Conservation (phyloP, 305 asterid genomes). For the Petunia hybrid region DNA sequence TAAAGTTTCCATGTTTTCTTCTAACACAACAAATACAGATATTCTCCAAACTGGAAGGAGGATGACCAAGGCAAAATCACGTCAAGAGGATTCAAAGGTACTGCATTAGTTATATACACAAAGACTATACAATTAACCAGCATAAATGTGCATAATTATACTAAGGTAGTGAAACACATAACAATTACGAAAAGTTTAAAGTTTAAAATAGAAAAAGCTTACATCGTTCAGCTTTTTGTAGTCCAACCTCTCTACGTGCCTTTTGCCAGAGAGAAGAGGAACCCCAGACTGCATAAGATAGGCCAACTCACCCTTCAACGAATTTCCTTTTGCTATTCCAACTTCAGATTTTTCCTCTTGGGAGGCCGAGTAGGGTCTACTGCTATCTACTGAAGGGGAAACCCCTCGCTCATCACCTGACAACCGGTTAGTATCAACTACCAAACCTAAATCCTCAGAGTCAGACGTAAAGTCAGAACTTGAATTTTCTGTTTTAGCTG, state of each 20-base stretch:
- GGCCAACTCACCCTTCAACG: slow-evolving; percentile 63
- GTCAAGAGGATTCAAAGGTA: slow-evolving; percentile 12
- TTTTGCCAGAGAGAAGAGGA: slow-evolving; percentile 61
- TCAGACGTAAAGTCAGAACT: slow-evolving; percentile 96
- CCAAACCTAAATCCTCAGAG: slow-evolving; percentile 78
- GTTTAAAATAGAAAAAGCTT: slow-evolving; percentile 52
- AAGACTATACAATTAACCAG: neutral
- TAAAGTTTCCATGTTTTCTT: neutral
- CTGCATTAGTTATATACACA: slow-evolving; percentile 9
- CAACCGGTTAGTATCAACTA: slow-evolving; percentile 53
- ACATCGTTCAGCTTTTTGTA: slow-evolving; percentile 84
- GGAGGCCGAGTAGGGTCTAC: slow-evolving; percentile 22
- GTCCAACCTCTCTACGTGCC: slow-evolving; percentile 79
- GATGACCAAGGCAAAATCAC: neutral
- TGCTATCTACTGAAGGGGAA: slow-evolving; percentile 23
- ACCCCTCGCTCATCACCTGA: slow-evolving; percentile 45
- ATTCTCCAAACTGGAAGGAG: slow-evolving; percentile 24
- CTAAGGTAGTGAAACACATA: neutral
- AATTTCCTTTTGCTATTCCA: slow-evolving; percentile 48
- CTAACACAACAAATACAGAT: neutral
- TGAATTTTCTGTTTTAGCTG: slow-evolving; percentile 62
- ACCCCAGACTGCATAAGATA: slow-evolving; percentile 59
- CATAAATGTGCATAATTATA: neutral
- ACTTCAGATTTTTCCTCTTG: slow-evolving; percentile 41
- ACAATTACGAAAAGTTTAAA: neutral